These are phyloP conservation scores for Xylariaceae sp. DNA, from an alignment of 2,329 filamentous ascomycete genomes.

Conservation along the genomic window DNA sequence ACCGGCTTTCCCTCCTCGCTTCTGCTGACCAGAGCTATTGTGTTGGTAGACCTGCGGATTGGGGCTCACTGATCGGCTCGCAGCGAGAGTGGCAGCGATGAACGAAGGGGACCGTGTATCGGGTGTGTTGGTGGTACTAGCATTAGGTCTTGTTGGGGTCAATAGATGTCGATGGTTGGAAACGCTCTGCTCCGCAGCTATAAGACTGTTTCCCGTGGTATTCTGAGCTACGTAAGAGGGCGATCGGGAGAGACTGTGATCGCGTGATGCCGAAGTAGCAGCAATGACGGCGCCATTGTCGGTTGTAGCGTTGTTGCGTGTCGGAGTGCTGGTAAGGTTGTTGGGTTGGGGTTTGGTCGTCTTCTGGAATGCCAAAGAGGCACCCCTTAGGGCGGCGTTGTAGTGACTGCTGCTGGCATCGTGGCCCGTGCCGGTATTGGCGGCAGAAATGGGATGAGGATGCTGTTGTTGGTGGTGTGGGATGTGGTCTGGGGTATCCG, in stretches of 20 bases:
- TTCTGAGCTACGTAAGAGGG: conserved; percentile 25
- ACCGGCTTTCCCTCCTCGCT: conserved; percentile 30
- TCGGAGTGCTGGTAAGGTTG: conserved; percentile 11
- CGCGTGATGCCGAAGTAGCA: conserved; percentile 39
- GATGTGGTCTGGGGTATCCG: conserved; percentile 22
- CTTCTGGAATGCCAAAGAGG: conserved; percentile 52
- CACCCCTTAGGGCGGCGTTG: conserved; percentile 47
- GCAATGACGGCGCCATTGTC: conserved; percentile 42
- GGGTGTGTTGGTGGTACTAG: no score
- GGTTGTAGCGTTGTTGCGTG: conserved; percentile 12
- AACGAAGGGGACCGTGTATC: conserved; percentile 54
- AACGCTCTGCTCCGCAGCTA: conserved; percentile 15
- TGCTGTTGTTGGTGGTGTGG: conserved; percentile 27
- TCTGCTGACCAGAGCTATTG: conserved; percentile 14
- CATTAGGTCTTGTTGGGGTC: conserved; percentile 17
- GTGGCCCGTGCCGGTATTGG: conserved; percentile 24
- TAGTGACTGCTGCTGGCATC: conserved; percentile 24
- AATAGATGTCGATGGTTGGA: conserved; percentile 22
- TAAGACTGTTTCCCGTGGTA: conserved; percentile 36
- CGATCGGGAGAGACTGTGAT: conserved; percentile 26
- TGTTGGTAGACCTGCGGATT: conserved; percentile 39
- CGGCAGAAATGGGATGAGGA: no score
- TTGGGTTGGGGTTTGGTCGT: conserved; percentile 20
- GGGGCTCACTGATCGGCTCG: conserved; percentile 56
- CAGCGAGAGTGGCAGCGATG: conserved; percentile 59